Conservation (phyloP, 352 stramenopile genomes). For the Globisporangium megalacanthum region DNA sequence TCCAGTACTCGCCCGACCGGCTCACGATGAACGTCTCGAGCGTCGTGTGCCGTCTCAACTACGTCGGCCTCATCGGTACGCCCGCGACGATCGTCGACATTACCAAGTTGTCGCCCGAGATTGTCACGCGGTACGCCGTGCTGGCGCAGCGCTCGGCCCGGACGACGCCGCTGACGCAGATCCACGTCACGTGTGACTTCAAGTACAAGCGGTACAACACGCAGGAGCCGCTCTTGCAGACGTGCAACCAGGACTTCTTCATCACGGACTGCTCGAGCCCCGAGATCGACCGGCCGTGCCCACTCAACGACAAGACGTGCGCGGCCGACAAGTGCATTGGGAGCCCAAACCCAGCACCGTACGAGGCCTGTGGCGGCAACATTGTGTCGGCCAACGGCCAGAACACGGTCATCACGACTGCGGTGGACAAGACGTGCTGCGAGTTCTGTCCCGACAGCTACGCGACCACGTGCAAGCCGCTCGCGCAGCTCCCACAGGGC, state of each 20-base stretch:
- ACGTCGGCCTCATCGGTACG: slow-evolving; percentile 8
- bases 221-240: slow-evolving; percentile 15
- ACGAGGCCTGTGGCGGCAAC: slow-evolving; percentile 44
- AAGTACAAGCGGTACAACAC: slow-evolving; percentile 30
- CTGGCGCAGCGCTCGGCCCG: slow-evolving; percentile 29
- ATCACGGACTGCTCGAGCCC: slow-evolving; percentile 56
- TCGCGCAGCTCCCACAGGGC: slow-evolving; percentile 31
- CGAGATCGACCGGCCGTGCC: slow-evolving; percentile 28
- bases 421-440: slow-evolving; percentile 25
- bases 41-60: slow-evolving; percentile 35
- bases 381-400: slow-evolving; percentile 15
- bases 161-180: slow-evolving; percentile 30
- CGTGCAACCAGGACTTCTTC: slow-evolving; percentile 41
- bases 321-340: slow-evolving; percentile 24
- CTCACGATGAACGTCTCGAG: slow-evolving; percentile 33
- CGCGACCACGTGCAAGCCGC: slow-evolving; percentile 28
- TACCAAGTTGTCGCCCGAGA: slow-evolving; percentile 25
- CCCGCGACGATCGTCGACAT: slow-evolving; percentile 10
- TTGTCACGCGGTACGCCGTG: slow-evolving; percentile 45
- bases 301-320: slow-evolving; percentile 21
- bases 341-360: slow-evolving; percentile 21
- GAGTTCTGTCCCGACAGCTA: slow-evolving; percentile 25
- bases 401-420: background rate
- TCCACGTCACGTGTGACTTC: slow-evolving; percentile 54
- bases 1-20: slow-evolving; percentile 28